phyloP scores from a whole-genome alignment of 129 eudicot species.

The Oenanthe sinensis region DNA sequence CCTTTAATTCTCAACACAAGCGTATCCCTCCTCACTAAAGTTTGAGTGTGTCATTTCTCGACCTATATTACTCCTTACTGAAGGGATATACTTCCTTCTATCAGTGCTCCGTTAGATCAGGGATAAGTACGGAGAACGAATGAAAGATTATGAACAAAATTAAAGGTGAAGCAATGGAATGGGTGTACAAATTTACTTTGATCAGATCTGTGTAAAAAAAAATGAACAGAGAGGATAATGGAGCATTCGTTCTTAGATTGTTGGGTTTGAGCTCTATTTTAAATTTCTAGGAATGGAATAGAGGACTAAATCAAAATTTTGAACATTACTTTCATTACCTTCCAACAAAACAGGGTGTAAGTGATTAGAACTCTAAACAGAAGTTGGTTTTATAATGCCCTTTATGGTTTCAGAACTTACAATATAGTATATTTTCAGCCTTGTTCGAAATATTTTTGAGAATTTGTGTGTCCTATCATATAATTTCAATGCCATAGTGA shows the following conservation, averaged over 20 bases:
- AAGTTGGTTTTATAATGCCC: neutral
- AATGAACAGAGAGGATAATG: neutral
- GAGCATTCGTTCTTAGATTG: neutral
- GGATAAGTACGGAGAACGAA: neutral
- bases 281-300: neutral
- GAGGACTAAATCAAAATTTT: neutral
- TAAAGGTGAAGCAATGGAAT: neutral
- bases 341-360: neutral
- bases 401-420: neutral
- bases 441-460: neutral
- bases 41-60: neutral
- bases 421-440: neutral
- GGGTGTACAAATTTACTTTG: neutral
- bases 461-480: neutral
- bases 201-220: neutral
- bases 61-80: neutral
- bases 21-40: no score
- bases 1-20: neutral
- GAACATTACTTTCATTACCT: neutral
- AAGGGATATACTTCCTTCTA: no score
- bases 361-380: neutral
- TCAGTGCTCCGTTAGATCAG: neutral
- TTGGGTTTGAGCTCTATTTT: neutral
- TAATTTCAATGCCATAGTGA: neutral
- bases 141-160: neutral